A percentile compares a stretch with the other conserved stretches of the same genome.
Evolutionary conservation across 2,329 filamentous ascomycete genomes (phyloP).

Genomic region (Sclerotinia glacialis): DNA sequence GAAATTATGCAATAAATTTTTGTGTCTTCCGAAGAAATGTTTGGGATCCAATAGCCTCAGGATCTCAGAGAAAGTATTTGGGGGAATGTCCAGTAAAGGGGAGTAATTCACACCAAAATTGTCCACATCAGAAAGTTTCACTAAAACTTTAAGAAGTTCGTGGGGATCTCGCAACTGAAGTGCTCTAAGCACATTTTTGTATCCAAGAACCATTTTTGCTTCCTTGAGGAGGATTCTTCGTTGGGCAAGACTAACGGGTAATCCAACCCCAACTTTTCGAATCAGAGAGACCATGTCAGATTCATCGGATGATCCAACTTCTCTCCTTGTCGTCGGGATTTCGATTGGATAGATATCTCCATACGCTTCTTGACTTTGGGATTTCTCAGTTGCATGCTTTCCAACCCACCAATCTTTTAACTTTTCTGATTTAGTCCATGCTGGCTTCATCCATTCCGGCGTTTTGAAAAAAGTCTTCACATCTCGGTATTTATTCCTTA

Average conservation of each 20-base stretch:
- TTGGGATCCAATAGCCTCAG: constrained; percentile 60
- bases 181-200: constrained; percentile 9
- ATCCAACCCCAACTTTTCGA: constrained; percentile 12
- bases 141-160: constrained; percentile 5
- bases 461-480: constrained; percentile 5
- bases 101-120: constrained; percentile 22
- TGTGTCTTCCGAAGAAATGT: constrained; percentile 47
- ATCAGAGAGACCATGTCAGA: constrained; percentile 14
- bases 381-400: constrained; percentile 12
- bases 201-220: constrained; percentile 8
- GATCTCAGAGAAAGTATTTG: constrained; percentile 60
- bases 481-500: not conserved
- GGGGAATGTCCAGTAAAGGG: constrained; percentile 38
- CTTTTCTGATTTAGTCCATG: constrained; percentile 9
- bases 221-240: constrained; percentile 9
- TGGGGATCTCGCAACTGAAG: constrained; percentile 17
- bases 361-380: constrained; percentile 15
- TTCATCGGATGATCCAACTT: not conserved
- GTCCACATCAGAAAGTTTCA: constrained; percentile 28
- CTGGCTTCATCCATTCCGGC: constrained; percentile 7
- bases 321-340: not conserved
- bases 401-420: constrained; percentile 3
- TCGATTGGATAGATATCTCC: constrained; percentile 17
- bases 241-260: not conserved
- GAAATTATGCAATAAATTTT: constrained; percentile 47